Evolutionary conservation across 2,329 filamentous ascomycete genomes (phyloP).

Genomic region (Fusarium tuaranense): DNA sequence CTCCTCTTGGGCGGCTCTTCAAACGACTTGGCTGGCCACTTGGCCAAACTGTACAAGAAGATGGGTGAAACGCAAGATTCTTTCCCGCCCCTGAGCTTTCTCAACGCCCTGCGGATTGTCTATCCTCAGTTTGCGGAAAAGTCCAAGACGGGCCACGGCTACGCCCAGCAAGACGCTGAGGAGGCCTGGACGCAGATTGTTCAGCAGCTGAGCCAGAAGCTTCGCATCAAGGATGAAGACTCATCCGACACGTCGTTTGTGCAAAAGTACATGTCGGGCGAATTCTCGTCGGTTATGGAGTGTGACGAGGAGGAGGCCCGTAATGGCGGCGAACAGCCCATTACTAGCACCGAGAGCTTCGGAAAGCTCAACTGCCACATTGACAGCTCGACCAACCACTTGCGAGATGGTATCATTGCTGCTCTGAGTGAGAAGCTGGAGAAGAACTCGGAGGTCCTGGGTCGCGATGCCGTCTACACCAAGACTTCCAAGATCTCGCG

Average conservation of each 20-base stretch:
- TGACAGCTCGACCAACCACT: slow-evolving; percentile 85
- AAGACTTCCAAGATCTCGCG: slow-evolving; percentile 92
- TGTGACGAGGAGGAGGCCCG: slow-evolving; percentile 86
- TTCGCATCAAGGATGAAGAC: slow-evolving; percentile 72
- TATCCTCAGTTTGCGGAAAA: slow-evolving; percentile 96
- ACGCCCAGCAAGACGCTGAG: slow-evolving; percentile 98
- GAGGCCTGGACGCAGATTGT: slow-evolving; percentile 98
- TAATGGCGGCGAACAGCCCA: slow-evolving; percentile 78
- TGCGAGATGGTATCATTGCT: slow-evolving; percentile 87
- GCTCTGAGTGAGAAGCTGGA: slow-evolving; percentile 90
- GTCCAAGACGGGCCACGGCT: slow-evolving; percentile 83
- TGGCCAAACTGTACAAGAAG: slow-evolving; percentile 86
- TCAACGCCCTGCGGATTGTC: slow-evolving; percentile 80
- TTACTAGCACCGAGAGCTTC: slow-evolving; percentile 79
- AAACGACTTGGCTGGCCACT: slow-evolving; percentile 79
- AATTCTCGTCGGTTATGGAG: slow-evolving; percentile 81
- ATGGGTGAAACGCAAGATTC: slow-evolving; percentile 91
- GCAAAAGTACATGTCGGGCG: slow-evolving; percentile 89
- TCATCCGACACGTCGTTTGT: slow-evolving; percentile 77
- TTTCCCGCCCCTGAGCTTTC: slow-evolving; percentile 85
- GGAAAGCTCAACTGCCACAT: slow-evolving; percentile 98
- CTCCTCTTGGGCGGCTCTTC: slow-evolving; percentile 49
- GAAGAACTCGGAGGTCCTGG: slow-evolving; percentile 84
- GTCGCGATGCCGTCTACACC: slow-evolving; percentile 84
- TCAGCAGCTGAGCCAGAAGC: slow-evolving; percentile 81